Base-by-base conservation (phyloP, 176 grass and related monocot genomes). In the Lolium perenne region DNA sequence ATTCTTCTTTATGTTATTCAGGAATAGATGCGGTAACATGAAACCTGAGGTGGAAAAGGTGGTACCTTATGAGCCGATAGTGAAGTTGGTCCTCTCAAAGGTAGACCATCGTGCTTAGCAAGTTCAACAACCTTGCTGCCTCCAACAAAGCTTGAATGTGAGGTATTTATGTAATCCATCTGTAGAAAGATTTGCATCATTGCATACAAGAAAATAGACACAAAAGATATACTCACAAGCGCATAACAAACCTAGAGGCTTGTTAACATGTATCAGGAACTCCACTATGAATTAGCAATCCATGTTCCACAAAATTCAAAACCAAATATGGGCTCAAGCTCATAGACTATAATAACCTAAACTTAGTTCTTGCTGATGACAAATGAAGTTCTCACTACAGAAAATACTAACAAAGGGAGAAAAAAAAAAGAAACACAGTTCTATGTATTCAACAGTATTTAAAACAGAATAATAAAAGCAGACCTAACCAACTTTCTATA, bases 81-180 rank as follows among this genome's bases (percentile, higher is more conserved):
- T 63, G 90, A 84, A 76, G 79, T 66, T 84, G 86, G 82, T 79
- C 80, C 46, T 80, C 77, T 89, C 45, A 82, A 71, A 79, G 88
- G 45, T 89, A 89, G 88, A 81, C 83, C 76, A 79, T 84, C 83
- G 32, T 94, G 86, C 61, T 91, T 95, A 23, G 94, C 94, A 81
- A 92, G 63, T 70, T 98, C 97, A 88, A 93, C 71, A 89, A 95
- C 94, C 84, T 91, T 95, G 69, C 29, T 88, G 82, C 97, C 97
- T 55, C 97, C 94, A 82, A 98, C 55, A 89, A 98, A 98, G 82
- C 64, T 94, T 73, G 94, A 77, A 71, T 98, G 97, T 48, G 97
- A 98, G 71, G 94, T 95, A 88, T 98, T 98, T 78, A 98, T 92
- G 74, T 95, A 98, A 89, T 98, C 97, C 85, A 95, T 91, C 97